phyloP scores from a whole-genome alignment of 306 rosid species.

The Ormosia semicastrata region DNA sequence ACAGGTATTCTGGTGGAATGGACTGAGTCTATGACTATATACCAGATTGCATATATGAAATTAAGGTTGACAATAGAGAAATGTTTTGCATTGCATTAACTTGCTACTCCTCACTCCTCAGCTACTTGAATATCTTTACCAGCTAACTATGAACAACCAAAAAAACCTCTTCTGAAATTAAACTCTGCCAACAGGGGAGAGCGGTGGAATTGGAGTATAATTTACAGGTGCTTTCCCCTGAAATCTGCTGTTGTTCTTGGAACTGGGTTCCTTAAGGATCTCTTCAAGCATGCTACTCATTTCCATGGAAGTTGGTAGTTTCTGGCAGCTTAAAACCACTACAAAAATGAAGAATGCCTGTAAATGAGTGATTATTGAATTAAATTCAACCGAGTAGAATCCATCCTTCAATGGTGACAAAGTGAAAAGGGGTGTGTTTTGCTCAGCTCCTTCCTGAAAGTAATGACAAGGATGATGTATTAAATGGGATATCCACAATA shows the following conservation, averaged over 20 bases:
- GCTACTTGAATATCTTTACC: constrained; percentile 30
- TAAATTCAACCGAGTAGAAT: constrained; percentile 60
- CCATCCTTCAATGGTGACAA: constrained; percentile 68
- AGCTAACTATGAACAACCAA: constrained; percentile 24
- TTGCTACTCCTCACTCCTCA: constrained; percentile 29
- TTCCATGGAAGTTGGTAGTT: constrained; percentile 37
- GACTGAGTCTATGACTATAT: not conserved
- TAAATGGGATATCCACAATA: constrained; percentile 16
- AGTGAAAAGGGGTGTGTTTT: constrained; percentile 56
- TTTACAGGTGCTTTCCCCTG: constrained; percentile 49
- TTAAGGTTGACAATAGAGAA: not conserved
- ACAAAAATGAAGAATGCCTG: constrained; percentile 90
- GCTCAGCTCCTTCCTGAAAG: constrained; percentile 63
- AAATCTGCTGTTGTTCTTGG: constrained; percentile 26
- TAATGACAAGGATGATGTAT: constrained; percentile 1
- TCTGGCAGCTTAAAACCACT: constrained; percentile 51
- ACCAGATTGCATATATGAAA: constrained; percentile 8
- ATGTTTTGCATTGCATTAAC: constrained; percentile 27
- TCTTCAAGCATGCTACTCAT: constrained; percentile 37
- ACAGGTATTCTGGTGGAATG: constrained; percentile 4
- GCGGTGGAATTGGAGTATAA: constrained; percentile 79
- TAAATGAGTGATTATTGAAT: constrained; percentile 56
- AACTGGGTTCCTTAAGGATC: constrained; percentile 32
- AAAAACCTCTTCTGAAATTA: constrained; percentile 31
- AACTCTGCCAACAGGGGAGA: constrained; percentile 90